Base-by-base conservation (phyloP, 2,329 filamentous ascomycete species). In the Phialemoniopsis sp. region DNA sequence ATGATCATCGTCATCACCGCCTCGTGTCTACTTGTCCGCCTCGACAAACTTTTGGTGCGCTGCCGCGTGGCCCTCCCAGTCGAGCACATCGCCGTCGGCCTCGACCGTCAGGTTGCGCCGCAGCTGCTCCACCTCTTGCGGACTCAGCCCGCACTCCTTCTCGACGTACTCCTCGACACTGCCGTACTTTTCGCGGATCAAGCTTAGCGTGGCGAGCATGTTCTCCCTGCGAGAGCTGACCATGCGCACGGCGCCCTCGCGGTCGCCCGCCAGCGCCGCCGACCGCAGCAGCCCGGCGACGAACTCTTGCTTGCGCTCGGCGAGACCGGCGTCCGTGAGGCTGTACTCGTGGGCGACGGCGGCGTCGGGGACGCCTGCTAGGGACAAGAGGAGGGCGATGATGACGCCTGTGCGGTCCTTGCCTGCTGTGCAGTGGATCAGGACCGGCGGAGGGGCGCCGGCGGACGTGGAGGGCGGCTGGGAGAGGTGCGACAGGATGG, bases 361-460 rank as follows among this genome's bases (percentile, higher is more conserved):
- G 28, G 75, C 65, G 46, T 80, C 71, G 2, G 68, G 59, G 0
- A 87, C 79, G 4, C 80, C 80, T 8, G 79, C 79, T 19, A 88
- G 67, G 18, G 73, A 63, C 30, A 88, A 67, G 8, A 89, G 56
- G 31, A 90, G 50, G 4, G 82, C 85, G 36, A 78, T 76, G 33
- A 88, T 62, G 5, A 89, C 72, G 3, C 86, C 86, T 0, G 86
- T 89, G 32, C 86, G 72, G 57, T 90, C 86, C 60, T 90, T 90
- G 12, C 86, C 86, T 0, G 82, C 84, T 0, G 84, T 86, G 58
- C 86, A 89, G 54, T 90, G 85, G 8, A 89, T 65, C 7, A 88
- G 64, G 9, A 84, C 60, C 8, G 81, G 78, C 2, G 63, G 46
- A 3, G 61, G 51, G 67, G 55, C 5, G 54, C 49, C 32, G 65